Conservation (phyloP, 768 basidiomycete species). For the Auricularia cornea region DNA sequence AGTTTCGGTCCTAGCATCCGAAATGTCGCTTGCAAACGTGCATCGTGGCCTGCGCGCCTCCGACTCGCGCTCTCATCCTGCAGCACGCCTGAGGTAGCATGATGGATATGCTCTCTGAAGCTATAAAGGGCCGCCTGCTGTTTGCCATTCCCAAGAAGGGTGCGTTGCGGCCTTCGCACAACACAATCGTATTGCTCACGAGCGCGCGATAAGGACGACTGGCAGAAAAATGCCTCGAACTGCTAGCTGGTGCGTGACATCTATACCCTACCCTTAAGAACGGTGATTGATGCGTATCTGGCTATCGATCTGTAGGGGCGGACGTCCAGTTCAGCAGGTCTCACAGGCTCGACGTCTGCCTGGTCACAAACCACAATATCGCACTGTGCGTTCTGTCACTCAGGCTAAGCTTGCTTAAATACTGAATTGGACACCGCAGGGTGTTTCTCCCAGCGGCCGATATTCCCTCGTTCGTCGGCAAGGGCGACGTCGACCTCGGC, state of each 20-base stretch:
- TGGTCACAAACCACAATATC: slow-evolving; percentile 89
- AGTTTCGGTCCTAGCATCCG: background rate
- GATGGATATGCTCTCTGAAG: slow-evolving; percentile 56
- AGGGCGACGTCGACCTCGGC: slow-evolving; percentile 92
- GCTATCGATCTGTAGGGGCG: slow-evolving; percentile 49
- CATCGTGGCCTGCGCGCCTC: background rate
- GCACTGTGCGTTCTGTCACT: slow-evolving; percentile 60
- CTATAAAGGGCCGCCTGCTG: slow-evolving; percentile 75
- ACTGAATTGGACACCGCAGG: slow-evolving; percentile 30
- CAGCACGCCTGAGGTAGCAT: background rate
- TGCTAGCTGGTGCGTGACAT: slow-evolving; percentile 61
- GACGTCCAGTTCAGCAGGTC: slow-evolving; percentile 91
- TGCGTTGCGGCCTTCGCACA: slow-evolving; percentile 16
- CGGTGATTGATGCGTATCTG: background rate
- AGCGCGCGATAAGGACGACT: slow-evolving; percentile 56
- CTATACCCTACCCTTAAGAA: background rate
- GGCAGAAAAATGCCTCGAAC: slow-evolving; percentile 79
- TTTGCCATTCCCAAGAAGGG: slow-evolving; percentile 99
- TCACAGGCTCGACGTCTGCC: slow-evolving; percentile 81
- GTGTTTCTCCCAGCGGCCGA: slow-evolving; percentile 95
- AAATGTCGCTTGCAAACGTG: background rate
- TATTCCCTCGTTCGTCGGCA: slow-evolving; percentile 97
- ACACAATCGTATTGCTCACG: background rate
- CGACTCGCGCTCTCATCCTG: background rate
- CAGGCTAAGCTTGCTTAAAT: background rate